A percentile compares a stretch with the other conserved stretches of the same genome.
phyloP scores from a whole-genome alignment of 306 rosid genomes.

The Rosa rugosa region DNA sequence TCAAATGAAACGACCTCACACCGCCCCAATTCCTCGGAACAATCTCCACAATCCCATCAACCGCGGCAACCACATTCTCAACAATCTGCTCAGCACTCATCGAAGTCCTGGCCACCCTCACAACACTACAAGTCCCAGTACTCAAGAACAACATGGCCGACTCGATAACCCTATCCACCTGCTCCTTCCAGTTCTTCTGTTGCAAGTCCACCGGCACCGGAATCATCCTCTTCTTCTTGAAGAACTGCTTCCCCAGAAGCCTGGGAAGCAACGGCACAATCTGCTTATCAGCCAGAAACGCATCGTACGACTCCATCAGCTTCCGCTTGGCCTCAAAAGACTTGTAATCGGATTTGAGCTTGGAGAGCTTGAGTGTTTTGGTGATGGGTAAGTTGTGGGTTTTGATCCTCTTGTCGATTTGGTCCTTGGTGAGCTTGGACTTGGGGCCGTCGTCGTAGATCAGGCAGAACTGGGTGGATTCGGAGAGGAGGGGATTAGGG shows the following conservation, averaged over 20 bases:
- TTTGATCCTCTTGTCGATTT: slow-evolving; percentile 42
- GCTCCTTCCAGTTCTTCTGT: slow-evolving; percentile 77
- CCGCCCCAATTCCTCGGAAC: slow-evolving; percentile 77
- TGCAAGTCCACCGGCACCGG: slow-evolving; percentile 70
- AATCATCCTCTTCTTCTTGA: slow-evolving; percentile 68
- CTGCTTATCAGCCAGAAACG: slow-evolving; percentile 64
- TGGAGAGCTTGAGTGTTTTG: slow-evolving; percentile 57
- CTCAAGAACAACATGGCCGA: slow-evolving; percentile 56
- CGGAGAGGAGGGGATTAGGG: slow-evolving; percentile 53
- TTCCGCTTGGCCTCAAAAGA: slow-evolving; percentile 69
- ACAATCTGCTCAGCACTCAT: slow-evolving; percentile 55
- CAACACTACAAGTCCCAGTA: slow-evolving; percentile 74
- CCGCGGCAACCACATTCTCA: slow-evolving; percentile 57
- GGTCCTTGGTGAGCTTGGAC: slow-evolving; percentile 42
- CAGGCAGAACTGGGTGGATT: slow-evolving; percentile 52
- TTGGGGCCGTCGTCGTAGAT: slow-evolving; percentile 68
- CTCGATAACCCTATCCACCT: slow-evolving; percentile 47
- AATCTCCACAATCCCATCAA: slow-evolving; percentile 56
- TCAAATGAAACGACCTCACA: slow-evolving; percentile 77
- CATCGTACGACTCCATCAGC: slow-evolving; percentile 53
- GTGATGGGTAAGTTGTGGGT: slow-evolving; percentile 55
- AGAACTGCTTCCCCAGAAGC: slow-evolving; percentile 66
- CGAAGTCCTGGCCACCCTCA: slow-evolving; percentile 57
- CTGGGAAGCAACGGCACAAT: slow-evolving; percentile 50
- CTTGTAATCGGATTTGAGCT: slow-evolving; percentile 65